These are phyloP conservation scores for Polygonum aviculare DNA, from an alignment of 148 eudicot genomes.

Conservation along the genomic window DNA sequence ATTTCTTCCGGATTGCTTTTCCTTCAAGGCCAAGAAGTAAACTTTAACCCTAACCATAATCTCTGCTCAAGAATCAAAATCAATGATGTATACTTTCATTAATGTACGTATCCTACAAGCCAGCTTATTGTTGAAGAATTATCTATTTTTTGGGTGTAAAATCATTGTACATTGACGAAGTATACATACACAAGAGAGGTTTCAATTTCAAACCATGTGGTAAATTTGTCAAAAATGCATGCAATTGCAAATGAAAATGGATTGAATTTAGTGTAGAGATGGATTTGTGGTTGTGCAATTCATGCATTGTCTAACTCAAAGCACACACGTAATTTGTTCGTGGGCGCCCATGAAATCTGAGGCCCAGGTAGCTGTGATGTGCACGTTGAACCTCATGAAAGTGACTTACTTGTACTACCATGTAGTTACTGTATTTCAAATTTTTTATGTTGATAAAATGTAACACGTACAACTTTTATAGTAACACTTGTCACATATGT, in stretches of 20 bases:
- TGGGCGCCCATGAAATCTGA: background rate
- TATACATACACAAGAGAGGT: too few species aligned
- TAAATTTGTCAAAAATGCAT: too few species aligned
- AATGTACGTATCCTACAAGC: background rate
- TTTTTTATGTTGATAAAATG: too few species aligned
- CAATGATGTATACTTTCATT: background rate
- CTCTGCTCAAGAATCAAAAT: background rate
- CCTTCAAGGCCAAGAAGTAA: slow-evolving; percentile 16
- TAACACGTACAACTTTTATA: too few species aligned
- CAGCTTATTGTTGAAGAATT: background rate
- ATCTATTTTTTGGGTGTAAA: background rate
- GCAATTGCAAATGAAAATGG: too few species aligned
- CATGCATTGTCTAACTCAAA: background rate
- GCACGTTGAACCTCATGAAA: background rate
- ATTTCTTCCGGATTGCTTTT: slow-evolving; percentile 30
- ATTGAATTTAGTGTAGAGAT: too few species aligned
- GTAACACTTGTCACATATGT: too few species aligned
- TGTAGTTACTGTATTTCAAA: background rate
- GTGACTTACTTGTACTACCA: background rate
- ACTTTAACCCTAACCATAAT: background rate
- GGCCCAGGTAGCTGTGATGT: background rate
- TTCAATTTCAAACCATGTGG: too few species aligned
- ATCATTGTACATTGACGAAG: background rate
- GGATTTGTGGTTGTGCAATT: too few species aligned
- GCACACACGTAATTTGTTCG: background rate